Conservation (phyloP, 1,284 basidiomycete genomes). For the Cutaneotrichosporon cyanovorans region DNA sequence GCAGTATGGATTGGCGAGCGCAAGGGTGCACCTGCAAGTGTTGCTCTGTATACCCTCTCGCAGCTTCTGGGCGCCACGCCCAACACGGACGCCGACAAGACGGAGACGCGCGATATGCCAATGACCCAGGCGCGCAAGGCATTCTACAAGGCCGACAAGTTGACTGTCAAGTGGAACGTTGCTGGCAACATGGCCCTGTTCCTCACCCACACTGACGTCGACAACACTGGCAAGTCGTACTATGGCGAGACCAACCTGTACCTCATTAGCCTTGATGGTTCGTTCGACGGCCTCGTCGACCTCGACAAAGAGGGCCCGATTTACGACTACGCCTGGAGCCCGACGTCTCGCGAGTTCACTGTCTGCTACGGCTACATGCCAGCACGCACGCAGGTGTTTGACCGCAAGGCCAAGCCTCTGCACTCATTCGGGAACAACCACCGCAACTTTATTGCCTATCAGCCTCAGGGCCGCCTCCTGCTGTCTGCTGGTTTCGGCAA, state of each 20-base stretch:
- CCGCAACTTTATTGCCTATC: slow-evolving; percentile 88
- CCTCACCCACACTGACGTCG: slow-evolving; percentile 90
- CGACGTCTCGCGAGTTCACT: slow-evolving; percentile 93
- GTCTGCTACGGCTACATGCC: slow-evolving; percentile 96
- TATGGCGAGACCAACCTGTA: slow-evolving; percentile 97
- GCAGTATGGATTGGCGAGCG: slow-evolving; percentile 91
- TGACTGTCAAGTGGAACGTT: slow-evolving; percentile 92
- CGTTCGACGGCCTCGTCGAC: slow-evolving; percentile 85
- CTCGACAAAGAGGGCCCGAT: slow-evolving; percentile 97
- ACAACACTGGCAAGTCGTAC: slow-evolving; percentile 94
- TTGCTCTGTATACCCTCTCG: slow-evolving; percentile 73
- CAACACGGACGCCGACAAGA: slow-evolving; percentile 53
- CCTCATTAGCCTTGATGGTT: slow-evolving; percentile 86
- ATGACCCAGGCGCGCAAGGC: slow-evolving; percentile 58
- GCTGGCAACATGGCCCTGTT: slow-evolving; percentile 72
- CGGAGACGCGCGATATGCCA: slow-evolving; percentile 46
- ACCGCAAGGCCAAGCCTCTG: slow-evolving; percentile 76
- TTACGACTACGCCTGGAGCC: slow-evolving; percentile 93
- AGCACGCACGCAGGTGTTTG: slow-evolving; percentile 84
- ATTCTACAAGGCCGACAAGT: slow-evolving; percentile 93
- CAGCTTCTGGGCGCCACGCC: slow-evolving; percentile 49
- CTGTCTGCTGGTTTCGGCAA: slow-evolving; percentile 94
- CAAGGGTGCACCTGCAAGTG: slow-evolving; percentile 88
- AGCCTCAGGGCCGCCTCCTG: slow-evolving; percentile 83
- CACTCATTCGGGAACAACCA: slow-evolving; percentile 87